Percentiles rank a stretch among this genome's conserved stretches.
These are phyloP conservation scores for Globisporangium carolinianum DNA, from an alignment of 352 stramenopile genomes.

Conservation along the genomic window DNA sequence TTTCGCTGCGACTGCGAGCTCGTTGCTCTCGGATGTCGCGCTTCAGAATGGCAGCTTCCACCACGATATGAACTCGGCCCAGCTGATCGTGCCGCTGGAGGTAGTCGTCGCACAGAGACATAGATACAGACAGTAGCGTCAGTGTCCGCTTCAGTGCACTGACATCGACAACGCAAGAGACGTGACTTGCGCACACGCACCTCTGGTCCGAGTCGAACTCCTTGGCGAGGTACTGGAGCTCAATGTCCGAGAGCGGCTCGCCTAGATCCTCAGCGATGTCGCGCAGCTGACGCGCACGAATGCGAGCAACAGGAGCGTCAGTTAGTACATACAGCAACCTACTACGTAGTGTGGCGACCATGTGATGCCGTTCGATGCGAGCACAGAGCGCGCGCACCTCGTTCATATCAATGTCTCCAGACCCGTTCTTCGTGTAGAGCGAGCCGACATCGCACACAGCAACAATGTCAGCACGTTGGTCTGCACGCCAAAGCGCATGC, in stretches of 20 bases:
- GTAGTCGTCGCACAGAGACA: not conserved
- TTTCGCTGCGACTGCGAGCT: too few relatives aligned
- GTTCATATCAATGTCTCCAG: conserved; percentile 62
- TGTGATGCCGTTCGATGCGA: too few relatives aligned
- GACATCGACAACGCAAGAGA: too few relatives aligned
- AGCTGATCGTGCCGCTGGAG: conserved; percentile 53
- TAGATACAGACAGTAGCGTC: not conserved
- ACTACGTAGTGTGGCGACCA: too few relatives aligned
- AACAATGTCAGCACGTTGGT: too few relatives aligned
- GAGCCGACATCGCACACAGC: too few relatives aligned
- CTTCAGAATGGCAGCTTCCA: conserved; percentile 64
- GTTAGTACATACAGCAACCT: too few relatives aligned
- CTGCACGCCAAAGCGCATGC: too few relatives aligned
- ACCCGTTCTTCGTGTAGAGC: conserved; percentile 35
- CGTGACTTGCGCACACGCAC: conserved; percentile 10
- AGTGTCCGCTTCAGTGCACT: too few relatives aligned
- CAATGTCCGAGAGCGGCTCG: conserved; percentile 62
- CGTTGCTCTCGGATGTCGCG: too few relatives aligned
- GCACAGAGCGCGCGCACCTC: conserved; percentile 22
- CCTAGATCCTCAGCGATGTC: conserved; percentile 72
- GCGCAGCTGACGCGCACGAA: conserved; percentile 23
- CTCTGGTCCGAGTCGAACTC: conserved; percentile 67
- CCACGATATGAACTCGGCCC: conserved; percentile 73
- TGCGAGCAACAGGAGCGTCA: too few relatives aligned
- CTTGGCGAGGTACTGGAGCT: conserved; percentile 64